Conservation (phyloP, 2,329 filamentous ascomycete genomes). For the Moelleriella libera region DNA sequence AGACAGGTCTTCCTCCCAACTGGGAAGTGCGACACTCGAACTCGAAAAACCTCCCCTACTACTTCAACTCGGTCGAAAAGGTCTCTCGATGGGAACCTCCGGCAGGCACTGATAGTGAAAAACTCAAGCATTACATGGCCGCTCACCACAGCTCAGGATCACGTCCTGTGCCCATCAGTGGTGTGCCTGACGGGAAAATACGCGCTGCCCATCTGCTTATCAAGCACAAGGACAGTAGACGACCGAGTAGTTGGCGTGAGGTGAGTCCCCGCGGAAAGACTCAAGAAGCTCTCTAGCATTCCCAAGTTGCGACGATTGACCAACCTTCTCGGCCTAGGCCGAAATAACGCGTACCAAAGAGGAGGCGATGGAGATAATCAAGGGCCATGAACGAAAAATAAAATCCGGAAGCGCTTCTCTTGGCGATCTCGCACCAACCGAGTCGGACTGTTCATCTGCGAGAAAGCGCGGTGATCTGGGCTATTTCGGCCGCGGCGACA, state of each 20-base stretch:
- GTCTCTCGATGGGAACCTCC: constrained; percentile 95
- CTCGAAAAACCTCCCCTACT: constrained; percentile 97
- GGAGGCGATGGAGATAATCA: constrained; percentile 67
- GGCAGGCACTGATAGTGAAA: constrained; percentile 73
- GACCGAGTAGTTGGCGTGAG: constrained; percentile 88
- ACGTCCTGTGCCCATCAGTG: constrained; percentile 21
- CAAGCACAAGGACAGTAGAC: constrained; percentile 79
- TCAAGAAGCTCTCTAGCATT: too few species aligned
- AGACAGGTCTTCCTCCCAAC: constrained; percentile 67
- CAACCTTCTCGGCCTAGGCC: constrained; percentile 26
- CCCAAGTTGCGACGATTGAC: too few species aligned
- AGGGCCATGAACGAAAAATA: constrained; percentile 64
- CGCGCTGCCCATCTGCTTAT: constrained; percentile 84
- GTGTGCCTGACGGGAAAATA: constrained; percentile 62
- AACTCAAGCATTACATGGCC: constrained; percentile 90
- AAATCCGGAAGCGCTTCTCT: constrained; percentile 52
- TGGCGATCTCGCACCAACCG: constrained; percentile 71
- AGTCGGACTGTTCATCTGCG: constrained; percentile 93
- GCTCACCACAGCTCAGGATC: constrained; percentile 56
- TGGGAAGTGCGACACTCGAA: constrained; percentile 98
- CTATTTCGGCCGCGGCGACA: constrained; percentile 86
- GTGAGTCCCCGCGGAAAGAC: constrained; percentile 14
- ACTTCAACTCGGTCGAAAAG: constrained; percentile 81
- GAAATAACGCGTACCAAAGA: constrained; percentile 81
- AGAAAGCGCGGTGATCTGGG: constrained; percentile 89